Conservation (phyloP, 108 stramenopile species). For the Cylindrotheca fusiformis region DNA sequence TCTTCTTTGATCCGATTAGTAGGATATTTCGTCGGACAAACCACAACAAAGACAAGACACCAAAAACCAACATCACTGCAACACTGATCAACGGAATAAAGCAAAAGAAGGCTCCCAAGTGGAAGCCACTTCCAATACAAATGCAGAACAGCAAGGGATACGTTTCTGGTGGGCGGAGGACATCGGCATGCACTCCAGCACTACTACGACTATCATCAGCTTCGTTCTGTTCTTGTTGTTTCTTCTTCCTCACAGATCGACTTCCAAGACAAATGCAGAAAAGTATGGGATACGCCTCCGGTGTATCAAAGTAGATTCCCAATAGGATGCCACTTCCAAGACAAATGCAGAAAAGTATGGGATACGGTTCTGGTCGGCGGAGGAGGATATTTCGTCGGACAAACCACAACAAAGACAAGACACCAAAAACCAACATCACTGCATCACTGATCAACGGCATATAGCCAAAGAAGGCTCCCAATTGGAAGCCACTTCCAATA, state of each 20-base stretch:
- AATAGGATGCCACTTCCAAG: constrained; percentile 93
- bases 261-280: constrained; percentile 77
- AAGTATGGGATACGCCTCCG: no score
- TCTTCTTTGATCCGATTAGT: no score
- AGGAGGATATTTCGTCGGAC: no score
- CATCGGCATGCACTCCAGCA: no score
- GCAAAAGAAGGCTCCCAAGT: constrained; percentile 85
- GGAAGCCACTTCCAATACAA: constrained; percentile 91
- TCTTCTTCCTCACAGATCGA: constrained; percentile 83
- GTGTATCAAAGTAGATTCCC: constrained; percentile 46
- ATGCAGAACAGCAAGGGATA: constrained; percentile 96
- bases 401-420: constrained; percentile 92
- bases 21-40: constrained; percentile 93
- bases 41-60: constrained; percentile 90
- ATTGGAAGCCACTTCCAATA: constrained; percentile 91
- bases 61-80: constrained; percentile 88
- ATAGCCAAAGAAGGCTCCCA: constrained; percentile 92
- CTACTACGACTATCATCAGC: constrained; percentile 93
- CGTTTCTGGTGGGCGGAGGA: constrained; percentile 74
- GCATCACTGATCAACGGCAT: no score
- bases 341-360: constrained; percentile 96
- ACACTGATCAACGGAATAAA: constrained; percentile 94
- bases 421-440: no score
- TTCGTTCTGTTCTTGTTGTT: no score
- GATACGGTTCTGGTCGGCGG: no score